Evolutionary conservation across 1,284 basidiomycete genomes (phyloP), one percentile per base, ranked within the genome.

Genomic region (Ganoderma multipileum): DNA sequence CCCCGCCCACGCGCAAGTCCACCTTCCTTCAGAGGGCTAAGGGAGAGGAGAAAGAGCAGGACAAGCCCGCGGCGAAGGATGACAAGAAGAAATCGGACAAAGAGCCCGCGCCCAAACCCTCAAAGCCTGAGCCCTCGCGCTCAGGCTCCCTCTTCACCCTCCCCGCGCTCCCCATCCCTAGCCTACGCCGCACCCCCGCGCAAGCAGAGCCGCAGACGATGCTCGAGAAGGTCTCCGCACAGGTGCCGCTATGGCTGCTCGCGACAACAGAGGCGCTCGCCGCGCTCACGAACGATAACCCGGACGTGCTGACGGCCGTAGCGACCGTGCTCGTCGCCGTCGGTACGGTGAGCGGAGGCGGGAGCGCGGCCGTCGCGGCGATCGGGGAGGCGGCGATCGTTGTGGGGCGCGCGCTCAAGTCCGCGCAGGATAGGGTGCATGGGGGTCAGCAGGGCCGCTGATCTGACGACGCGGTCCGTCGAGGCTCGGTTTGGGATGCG

Each of bases 261-360:
- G 89, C 92, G 67, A 90, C 90, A 2, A 88, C 87, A 67, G 86
- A 83, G 52, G 90, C 91, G 8, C 83, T 93, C 66, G 89, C 91
- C 67, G 88, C 85, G 78, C 84, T 93, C 63, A 87, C 86, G 18
- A 83, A 82, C 68, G 90, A 92, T 68, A 89, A 92, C 73, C 90
- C 91, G 2, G 88, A 87, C 73, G 84, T 86, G 30, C 90, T 92
- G 87, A 87, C 85, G 67, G 85, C 90, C 38, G 77, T 92, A 63
- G 89, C 89, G 68, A 91, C 91, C 6, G 86, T 92, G 63, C 85
- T 93, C 64, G 89, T 92, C 74, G 91, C 90, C 0, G 88, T 89
- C 28, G 91, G 91, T 30, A 87, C 88, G 50, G 82, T 93, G 39
- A 91, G 91, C 0, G 76, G 88, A 0, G 72, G 72, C 3, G 72